phyloP scores from a whole-genome alignment of 73 alveolate species.

The Blepharisma stoltei region DNA sequence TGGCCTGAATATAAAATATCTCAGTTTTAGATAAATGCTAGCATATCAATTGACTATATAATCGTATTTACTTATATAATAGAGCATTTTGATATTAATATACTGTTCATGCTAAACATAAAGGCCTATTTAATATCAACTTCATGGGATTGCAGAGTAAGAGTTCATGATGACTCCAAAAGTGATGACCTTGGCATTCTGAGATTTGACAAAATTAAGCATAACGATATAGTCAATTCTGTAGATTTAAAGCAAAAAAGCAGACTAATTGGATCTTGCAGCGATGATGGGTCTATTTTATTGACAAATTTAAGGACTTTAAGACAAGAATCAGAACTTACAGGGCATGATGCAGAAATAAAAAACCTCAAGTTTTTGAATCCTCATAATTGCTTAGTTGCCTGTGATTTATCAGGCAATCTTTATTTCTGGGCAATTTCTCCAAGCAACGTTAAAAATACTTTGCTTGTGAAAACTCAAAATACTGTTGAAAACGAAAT shows the following conservation, averaged over 20 bases:
- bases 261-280: conserved; percentile 80
- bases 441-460: conserved; percentile 82
- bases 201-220: conserved; percentile 88
- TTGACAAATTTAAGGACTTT: conserved; percentile 86
- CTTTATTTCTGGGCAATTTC: conserved; percentile 89
- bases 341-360: conserved; percentile 71
- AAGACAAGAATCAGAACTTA: conserved; percentile 85
- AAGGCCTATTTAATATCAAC: conserved; percentile 41
- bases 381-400: conserved; percentile 77
- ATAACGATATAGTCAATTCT: conserved; percentile 80
- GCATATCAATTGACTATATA: no score
- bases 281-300: conserved; percentile 92
- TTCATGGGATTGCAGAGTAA: conserved; percentile 86
- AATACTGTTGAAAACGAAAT: conserved; percentile 80
- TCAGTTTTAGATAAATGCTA: no score
- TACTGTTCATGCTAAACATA: no score
- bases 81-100: no score
- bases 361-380: conserved; percentile 85
- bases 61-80: no score
- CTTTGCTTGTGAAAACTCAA: conserved; percentile 65
- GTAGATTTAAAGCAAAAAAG: conserved; percentile 62
- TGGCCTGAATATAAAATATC: conserved; percentile 49
- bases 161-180: conserved; percentile 92
- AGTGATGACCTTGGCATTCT: conserved; percentile 83
- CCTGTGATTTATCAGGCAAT: conserved; percentile 89